Evolutionary conservation across 768 basidiomycete species (phyloP).

Genomic region (Jaapia argillacea): DNA sequence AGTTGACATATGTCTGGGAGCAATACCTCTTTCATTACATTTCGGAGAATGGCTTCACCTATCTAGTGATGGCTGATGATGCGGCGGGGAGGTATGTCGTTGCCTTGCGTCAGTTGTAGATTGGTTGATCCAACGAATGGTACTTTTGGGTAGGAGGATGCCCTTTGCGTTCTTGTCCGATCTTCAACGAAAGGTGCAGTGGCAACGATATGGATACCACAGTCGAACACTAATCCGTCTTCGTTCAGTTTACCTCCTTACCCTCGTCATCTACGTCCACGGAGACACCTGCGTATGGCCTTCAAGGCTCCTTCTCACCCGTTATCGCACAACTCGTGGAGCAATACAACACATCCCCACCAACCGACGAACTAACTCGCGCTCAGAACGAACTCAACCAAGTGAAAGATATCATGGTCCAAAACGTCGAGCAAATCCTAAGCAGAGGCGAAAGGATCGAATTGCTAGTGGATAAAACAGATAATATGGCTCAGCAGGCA

Average conservation of each 20-base stretch:
- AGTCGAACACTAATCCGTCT: constrained; percentile 7
- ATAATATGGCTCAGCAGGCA: constrained; percentile 89
- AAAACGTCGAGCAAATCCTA: constrained; percentile 95
- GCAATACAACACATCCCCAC: constrained; percentile 83
- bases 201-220: background rate
- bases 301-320: constrained; percentile 66
- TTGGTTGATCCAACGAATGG: background rate
- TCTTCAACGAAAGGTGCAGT: constrained; percentile 62
- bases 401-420: constrained; percentile 96
- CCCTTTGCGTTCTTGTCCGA: constrained; percentile 91
- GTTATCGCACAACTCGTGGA: constrained; percentile 69
- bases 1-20: constrained; percentile 84
- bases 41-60: constrained; percentile 78
- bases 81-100: constrained; percentile 70
- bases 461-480: constrained; percentile 93
- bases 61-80: constrained; percentile 93
- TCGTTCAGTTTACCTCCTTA: constrained; percentile 38
- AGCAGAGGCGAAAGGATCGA: constrained; percentile 93
- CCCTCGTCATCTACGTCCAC: constrained; percentile 55
- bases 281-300: constrained; percentile 45
- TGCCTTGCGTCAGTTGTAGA: background rate
- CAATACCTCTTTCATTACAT: constrained; percentile 93
- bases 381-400: constrained; percentile 85
- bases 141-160: constrained; percentile 48
- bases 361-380: constrained; percentile 78